phyloP scores from a whole-genome alignment of 192 early-diverging fungal species.

The Paraglomus occultum region DNA sequence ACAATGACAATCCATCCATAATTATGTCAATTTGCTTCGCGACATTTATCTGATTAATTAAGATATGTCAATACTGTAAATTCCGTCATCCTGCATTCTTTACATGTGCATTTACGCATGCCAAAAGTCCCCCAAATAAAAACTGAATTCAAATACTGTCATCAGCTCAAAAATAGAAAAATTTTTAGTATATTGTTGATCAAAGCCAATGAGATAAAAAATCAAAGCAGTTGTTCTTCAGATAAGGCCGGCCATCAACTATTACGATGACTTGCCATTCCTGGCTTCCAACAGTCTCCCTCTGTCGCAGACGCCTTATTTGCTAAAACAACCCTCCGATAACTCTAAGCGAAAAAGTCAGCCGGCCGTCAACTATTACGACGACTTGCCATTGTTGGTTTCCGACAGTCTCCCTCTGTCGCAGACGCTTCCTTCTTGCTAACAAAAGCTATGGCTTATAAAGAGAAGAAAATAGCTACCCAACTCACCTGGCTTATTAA shows the following conservation, averaged over 20 bases:
- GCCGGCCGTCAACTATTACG: neutral
- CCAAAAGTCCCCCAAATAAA: too few species aligned
- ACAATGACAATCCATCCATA: too few species aligned
- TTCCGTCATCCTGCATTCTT: too few species aligned
- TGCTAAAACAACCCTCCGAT: slow-evolving; percentile 9
- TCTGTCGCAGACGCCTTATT: slow-evolving; percentile 26
- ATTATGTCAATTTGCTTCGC: too few species aligned
- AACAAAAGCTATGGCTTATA: slow-evolving; percentile 8
- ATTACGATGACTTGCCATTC: slow-evolving; percentile 12
- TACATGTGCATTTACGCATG: too few species aligned
- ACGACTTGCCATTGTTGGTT: slow-evolving; percentile 14
- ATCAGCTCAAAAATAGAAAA: slow-evolving; percentile 16
- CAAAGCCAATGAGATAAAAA: slow-evolving; percentile 8
- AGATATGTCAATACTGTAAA: too few species aligned
- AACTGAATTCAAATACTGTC: too few species aligned
- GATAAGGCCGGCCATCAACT: neutral
- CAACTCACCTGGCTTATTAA: slow-evolving; percentile 4
- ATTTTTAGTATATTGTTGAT: slow-evolving; percentile 21
- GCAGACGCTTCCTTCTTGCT: slow-evolving; percentile 23
- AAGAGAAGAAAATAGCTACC: slow-evolving; percentile 14
- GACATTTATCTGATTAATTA: too few species aligned
- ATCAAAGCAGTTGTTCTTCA: slow-evolving; percentile 14
- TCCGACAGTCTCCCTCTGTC: too few species aligned
- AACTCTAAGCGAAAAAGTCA: slow-evolving; percentile 8
- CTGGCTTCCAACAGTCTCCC: slow-evolving; percentile 17